Conservation (phyloP, 441 rosid genomes). For the Gossypium davidsonii region DNA sequence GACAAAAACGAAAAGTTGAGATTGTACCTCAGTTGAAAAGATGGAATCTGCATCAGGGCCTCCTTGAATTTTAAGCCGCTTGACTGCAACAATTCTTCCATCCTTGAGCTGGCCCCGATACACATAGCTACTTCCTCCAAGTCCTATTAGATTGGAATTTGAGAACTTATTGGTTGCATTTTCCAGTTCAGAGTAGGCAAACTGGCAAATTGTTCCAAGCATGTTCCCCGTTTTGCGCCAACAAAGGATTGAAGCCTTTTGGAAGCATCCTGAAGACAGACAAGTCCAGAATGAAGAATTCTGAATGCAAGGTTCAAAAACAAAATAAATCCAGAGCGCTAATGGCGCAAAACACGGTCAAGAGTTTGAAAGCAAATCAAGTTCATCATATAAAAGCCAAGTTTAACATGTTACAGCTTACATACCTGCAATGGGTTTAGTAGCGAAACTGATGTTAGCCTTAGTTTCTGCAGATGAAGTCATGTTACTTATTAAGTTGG, state of each 20-base stretch:
- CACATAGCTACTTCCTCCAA: conserved; percentile 85
- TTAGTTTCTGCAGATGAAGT: conserved; percentile 40
- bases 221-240: conserved; percentile 47
- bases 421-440: conserved; percentile 41
- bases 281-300: not conserved
- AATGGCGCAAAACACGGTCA: not conserved
- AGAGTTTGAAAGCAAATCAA: not conserved
- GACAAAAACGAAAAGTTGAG: conserved; percentile 7
- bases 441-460: conserved; percentile 33
- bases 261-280: conserved; percentile 55
- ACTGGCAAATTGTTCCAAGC: conserved; percentile 53
- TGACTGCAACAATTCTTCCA: conserved; percentile 75
- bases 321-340: not conserved
- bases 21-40: conserved; percentile 69
- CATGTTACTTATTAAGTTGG: conserved; percentile 58
- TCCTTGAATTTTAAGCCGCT: conserved; percentile 56
- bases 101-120: conserved; percentile 79
- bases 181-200: conserved; percentile 66
- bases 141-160: conserved; percentile 61
- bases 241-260: conserved; percentile 40
- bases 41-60: conserved; percentile 55
- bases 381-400: conserved; percentile 5
- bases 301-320: not conserved
- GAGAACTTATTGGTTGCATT: conserved; percentile 72
- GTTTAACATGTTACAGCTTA: conserved; percentile 1